phyloP scores from a whole-genome alignment of 2,329 filamentous ascomycete species.

The Cryphonectria japonica region DNA sequence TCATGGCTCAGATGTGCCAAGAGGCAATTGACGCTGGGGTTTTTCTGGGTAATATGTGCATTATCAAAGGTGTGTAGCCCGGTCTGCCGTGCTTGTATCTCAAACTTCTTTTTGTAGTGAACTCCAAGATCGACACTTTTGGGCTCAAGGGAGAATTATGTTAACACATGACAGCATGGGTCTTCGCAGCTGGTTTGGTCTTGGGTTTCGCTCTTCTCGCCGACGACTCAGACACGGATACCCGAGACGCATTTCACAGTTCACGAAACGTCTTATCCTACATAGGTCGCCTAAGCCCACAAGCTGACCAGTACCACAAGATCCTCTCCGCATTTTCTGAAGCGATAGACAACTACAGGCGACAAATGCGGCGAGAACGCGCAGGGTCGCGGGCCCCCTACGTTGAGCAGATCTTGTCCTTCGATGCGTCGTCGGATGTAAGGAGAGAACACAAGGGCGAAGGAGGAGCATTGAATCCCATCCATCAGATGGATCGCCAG shows the following conservation, averaged over 20 bases:
- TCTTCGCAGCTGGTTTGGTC: conserved; percentile 28
- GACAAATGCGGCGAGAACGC: conserved; percentile 13
- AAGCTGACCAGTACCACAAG: conserved; percentile 31
- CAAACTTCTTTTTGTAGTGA: too few relatives aligned
- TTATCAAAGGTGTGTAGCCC: conserved; percentile 18
- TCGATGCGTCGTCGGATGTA: conserved; percentile 16
- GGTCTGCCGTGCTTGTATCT: neutral
- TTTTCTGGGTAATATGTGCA: conserved; percentile 31
- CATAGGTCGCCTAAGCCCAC: conserved; percentile 27
- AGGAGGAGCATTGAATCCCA: neutral
- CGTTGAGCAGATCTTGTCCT: conserved; percentile 22
- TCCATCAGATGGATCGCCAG: neutral
- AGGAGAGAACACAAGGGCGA: conserved; percentile 4
- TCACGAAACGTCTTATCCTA: conserved; percentile 19
- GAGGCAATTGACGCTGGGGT: conserved; percentile 28
- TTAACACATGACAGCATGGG: conserved; percentile 16
- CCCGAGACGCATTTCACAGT: conserved; percentile 28
- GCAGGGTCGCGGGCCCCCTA: conserved; percentile 4
- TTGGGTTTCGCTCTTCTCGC: conserved; percentile 27
- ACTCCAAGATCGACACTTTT: neutral
- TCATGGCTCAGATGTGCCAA: conserved; percentile 32
- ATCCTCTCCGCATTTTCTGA: conserved; percentile 31
- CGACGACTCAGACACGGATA: conserved; percentile 29
- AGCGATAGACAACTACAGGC: conserved; percentile 27
- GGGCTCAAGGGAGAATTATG: neutral